Conservation (phyloP, 129 eudicot species). For the Tagetes erecta region DNA sequence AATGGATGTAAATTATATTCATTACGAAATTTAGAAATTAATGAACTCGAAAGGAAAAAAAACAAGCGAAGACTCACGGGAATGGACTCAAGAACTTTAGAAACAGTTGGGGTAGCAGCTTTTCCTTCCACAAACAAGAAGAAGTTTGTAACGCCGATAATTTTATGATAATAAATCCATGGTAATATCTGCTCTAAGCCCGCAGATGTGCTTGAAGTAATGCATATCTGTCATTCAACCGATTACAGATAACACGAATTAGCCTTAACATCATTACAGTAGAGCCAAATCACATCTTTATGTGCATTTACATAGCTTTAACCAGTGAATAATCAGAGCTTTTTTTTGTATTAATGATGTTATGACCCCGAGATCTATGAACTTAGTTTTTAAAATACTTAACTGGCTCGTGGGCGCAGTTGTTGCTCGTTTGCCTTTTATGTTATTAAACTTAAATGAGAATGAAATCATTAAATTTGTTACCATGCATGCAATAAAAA, state of each 20-base stretch:
- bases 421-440: no score
- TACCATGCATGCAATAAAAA: no score
- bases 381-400: no score
- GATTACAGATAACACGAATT: neutral
- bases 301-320: conserved; percentile 1
- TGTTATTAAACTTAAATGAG: no score
- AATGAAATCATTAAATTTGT: no score
- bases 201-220: conserved; percentile 59
- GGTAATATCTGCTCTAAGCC: conserved; percentile 63
- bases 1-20: neutral
- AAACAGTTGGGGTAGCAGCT: conserved; percentile 46
- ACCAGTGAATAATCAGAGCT: neutral
- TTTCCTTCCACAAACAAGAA: conserved; percentile 56
- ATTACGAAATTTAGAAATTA: neutral
- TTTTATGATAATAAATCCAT: conserved; percentile 57
- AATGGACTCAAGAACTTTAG: conserved; percentile 51
- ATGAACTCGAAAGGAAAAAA: neutral
- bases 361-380: no score
- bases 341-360: neutral
- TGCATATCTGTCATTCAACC: conserved; percentile 46
- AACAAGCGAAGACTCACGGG: conserved; percentile 39
- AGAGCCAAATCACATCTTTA: conserved; percentile 4
- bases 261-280: neutral
- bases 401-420: no score
- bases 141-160: conserved; percentile 50